phyloP scores from a whole-genome alignment of 148 eudicot species.

The Chenopodium suecicum region DNA sequence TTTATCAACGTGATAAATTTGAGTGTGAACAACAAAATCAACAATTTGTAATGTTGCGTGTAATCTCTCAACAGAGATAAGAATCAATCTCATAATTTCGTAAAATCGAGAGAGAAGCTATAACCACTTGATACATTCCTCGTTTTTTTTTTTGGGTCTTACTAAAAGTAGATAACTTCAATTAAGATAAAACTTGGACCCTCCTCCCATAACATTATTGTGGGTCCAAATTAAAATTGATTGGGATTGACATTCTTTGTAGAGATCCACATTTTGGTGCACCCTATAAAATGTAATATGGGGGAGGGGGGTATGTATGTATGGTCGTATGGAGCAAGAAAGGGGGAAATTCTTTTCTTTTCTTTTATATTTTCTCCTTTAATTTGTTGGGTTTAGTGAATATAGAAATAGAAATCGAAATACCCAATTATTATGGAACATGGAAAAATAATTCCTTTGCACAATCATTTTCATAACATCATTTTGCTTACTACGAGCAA shows the following conservation, averaged over 20 bases:
- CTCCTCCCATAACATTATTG: constrained; percentile 15
- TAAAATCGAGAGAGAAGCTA: too few species aligned
- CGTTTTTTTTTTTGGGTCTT: too few species aligned
- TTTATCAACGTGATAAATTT: too few species aligned
- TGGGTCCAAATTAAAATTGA: constrained; percentile 28
- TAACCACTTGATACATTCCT: too few species aligned
- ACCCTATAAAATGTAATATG: constrained; percentile 7
- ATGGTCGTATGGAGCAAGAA: not conserved
- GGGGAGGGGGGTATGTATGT: not conserved
- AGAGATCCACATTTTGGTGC: constrained; percentile 22
- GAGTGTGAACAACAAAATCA: too few species aligned
- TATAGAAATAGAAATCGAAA: not conserved
- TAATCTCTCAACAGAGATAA: too few species aligned
- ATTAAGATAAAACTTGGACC: not conserved
- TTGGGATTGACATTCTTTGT: constrained; percentile 26
- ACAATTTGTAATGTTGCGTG: too few species aligned
- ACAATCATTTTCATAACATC: not conserved
- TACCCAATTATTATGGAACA: constrained; percentile 13
- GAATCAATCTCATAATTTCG: too few species aligned
- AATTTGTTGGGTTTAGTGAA: not conserved
- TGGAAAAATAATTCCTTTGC: constrained; percentile 13
- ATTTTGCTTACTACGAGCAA: not conserved
- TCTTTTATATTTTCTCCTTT: not conserved
- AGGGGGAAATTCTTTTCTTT: constrained; percentile 6
- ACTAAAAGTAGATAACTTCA: too few species aligned